These are phyloP conservation scores for Spergularia marina DNA, from an alignment of 148 eudicot genomes.

Conservation along the genomic window DNA sequence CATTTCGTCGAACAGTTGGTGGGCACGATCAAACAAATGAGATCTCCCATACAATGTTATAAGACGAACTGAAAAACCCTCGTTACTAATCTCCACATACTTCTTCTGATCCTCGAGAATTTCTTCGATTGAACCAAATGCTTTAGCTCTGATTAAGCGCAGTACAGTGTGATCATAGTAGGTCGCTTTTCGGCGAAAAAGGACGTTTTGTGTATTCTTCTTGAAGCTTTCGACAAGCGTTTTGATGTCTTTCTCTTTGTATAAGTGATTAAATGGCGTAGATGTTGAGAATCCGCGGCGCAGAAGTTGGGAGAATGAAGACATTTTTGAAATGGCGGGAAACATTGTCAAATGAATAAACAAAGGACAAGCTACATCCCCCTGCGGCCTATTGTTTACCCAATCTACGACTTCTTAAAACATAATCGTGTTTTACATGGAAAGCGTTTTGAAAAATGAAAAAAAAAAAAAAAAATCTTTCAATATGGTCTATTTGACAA, in stretches of 20 bases:
- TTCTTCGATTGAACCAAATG: constrained; percentile 46
- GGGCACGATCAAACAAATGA: constrained; percentile 60
- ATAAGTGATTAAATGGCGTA: no score
- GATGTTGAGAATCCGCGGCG: no score
- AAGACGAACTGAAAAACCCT: constrained; percentile 47
- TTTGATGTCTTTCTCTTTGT: constrained; percentile 35
- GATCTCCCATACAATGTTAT: constrained; percentile 52
- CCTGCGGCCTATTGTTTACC: no score
- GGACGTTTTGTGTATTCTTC: constrained; percentile 21
- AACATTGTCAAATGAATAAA: no score
- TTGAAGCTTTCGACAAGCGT: constrained; percentile 42
- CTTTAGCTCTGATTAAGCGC: constrained; percentile 47
- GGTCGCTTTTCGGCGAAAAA: constrained; percentile 33
- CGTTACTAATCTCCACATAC: constrained; percentile 37
- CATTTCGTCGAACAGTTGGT: constrained; percentile 72
- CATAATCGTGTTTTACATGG: no score
- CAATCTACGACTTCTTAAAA: no score
- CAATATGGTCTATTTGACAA: no score
- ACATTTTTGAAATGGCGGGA: no score
- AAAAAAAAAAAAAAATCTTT: no score
- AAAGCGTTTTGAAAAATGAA: no score
- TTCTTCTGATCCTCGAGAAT: constrained; percentile 61
- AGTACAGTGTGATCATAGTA: constrained; percentile 42
- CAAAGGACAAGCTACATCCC: no score
- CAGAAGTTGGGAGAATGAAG: no score